Conservation (phyloP, 179 eudicot species). For the Camellia oleifera region DNA sequence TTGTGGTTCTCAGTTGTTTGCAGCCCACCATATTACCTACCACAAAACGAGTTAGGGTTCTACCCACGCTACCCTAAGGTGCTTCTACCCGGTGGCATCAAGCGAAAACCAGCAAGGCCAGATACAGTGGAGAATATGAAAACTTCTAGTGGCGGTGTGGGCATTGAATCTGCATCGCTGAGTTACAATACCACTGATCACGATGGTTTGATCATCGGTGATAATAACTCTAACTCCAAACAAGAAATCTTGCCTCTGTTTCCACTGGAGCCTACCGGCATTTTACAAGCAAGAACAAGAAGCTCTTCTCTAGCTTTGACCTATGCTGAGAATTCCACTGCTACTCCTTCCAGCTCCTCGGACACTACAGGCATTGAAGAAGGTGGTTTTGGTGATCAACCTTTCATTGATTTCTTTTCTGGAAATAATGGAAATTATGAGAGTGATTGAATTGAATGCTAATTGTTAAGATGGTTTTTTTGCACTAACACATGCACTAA, state of each 20-base stretch:
- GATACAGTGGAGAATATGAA: background rate
- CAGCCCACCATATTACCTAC: slow-evolving; percentile 30
- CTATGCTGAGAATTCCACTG: background rate
- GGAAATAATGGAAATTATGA: background rate
- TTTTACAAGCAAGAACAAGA: slow-evolving; percentile 29
- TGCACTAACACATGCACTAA: background rate
- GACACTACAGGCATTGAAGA: slow-evolving; percentile 8
- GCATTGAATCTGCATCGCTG: background rate
- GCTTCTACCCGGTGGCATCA: slow-evolving; percentile 26
- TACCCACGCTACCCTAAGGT: slow-evolving; percentile 24
- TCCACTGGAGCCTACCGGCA: slow-evolving; percentile 70
- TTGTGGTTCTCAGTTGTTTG: slow-evolving; percentile 20
- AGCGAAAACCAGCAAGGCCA: slow-evolving; percentile 20
- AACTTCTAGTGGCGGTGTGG: background rate
- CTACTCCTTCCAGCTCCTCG: slow-evolving; percentile 7
- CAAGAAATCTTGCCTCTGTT: slow-evolving; percentile 57
- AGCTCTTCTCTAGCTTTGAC: background rate
- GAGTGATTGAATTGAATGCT: slow-evolving; percentile 11
- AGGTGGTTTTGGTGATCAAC: background rate
- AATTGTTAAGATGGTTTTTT: background rate
- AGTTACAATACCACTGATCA: background rate
- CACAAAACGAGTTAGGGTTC: slow-evolving; percentile 22
- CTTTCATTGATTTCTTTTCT: slow-evolving; percentile 14
- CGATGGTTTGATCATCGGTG: background rate
- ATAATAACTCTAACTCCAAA: slow-evolving; percentile 7